Evolutionary conservation across 768 basidiomycete genomes (phyloP), one percentile per base, ranked within the genome.

Genomic region (Phanerodontia chrysosporium): DNA sequence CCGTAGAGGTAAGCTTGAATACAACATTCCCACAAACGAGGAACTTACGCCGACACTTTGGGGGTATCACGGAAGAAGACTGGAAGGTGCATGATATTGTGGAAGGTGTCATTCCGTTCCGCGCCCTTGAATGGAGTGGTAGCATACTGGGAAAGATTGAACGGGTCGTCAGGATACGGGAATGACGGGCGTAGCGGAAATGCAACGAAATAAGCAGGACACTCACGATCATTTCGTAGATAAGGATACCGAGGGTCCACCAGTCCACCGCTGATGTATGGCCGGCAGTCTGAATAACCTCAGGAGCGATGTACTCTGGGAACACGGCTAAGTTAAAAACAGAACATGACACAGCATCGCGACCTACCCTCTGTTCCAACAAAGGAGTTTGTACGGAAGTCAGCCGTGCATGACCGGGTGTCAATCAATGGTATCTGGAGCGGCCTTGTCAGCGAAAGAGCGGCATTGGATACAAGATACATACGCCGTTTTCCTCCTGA

Each of bases 181-280:
- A 51, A 51, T 58, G 22, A 46, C 51, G 55, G 48, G 32, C 46
- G 48, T 18, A 13, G 24, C 49, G 45, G 45, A 57, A 28, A 55
- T 45, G 30, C 52, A 22, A 56, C 22, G 57, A n/a, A n/a, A 14
- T 24, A 28, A 46, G 48, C 16, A 27, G 14, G 36, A 48, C 12
- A 85, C 92, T 82, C 81, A 94, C 92, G 74, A 95, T 94, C 93
- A 97, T 97, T 78, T 99, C 97, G 78, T 95, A 97, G 67, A 98
- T 92, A 68, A 99, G 84, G 68, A 98, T 98, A 39, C 97, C 97
- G 51, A 98, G 78, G 30, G 97, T 98, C 97, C 93, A 95, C 96
- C 96, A 99, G 76, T 99, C 97, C 53, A 99, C 97, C 14, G 96
- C 95, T 62, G 94, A 94, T 36, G 95, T 97, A 74, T 99, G 97